Evolutionary conservation across 345 rosid species (phyloP).

Genomic region (Lepidium didymum): DNA sequence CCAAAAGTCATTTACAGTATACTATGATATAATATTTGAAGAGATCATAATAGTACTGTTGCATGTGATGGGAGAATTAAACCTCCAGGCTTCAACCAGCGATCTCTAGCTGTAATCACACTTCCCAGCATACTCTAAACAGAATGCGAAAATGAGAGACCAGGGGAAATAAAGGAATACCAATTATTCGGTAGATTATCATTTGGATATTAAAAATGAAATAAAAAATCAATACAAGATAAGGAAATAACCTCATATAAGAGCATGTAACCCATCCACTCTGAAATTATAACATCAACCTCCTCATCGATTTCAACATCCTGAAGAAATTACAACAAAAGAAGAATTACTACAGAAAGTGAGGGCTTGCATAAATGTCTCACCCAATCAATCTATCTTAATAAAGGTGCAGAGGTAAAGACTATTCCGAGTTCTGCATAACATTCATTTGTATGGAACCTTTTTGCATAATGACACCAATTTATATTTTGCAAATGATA

Average conservation of each 20-base stretch:
- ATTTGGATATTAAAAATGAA: not conserved
- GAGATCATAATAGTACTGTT: slow-evolving; percentile 38
- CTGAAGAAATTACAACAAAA: slow-evolving; percentile 37
- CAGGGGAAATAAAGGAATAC: not conserved
- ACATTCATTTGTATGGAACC: not conserved
- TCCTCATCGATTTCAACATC: slow-evolving; percentile 93
- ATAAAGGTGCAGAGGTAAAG: not conserved
- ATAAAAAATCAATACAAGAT: not conserved
- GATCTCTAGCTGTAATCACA: slow-evolving; percentile 93
- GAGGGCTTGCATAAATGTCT: not conserved
- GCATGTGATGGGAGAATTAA: slow-evolving; percentile 93
- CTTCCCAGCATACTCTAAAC: slow-evolving; percentile 95
- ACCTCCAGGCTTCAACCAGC: slow-evolving; percentile 92
- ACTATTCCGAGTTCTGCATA: slow-evolving; percentile 1
- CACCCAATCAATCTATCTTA: slow-evolving; percentile 3
- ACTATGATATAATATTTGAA: slow-evolving; percentile 2
- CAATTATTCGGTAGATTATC: not conserved
- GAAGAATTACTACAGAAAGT: not conserved
- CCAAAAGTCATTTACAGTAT: not conserved
- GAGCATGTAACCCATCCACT: slow-evolving; percentile 99
- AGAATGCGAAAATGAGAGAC: not conserved
- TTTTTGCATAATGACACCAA: not conserved
- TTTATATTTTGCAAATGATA: not conserved
- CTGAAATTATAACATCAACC: slow-evolving; percentile 93
- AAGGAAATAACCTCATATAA: slow-evolving; percentile 68